Conservation (phyloP, 2,329 filamentous ascomycete species). For the Hymenoscyphus fructigenus region DNA sequence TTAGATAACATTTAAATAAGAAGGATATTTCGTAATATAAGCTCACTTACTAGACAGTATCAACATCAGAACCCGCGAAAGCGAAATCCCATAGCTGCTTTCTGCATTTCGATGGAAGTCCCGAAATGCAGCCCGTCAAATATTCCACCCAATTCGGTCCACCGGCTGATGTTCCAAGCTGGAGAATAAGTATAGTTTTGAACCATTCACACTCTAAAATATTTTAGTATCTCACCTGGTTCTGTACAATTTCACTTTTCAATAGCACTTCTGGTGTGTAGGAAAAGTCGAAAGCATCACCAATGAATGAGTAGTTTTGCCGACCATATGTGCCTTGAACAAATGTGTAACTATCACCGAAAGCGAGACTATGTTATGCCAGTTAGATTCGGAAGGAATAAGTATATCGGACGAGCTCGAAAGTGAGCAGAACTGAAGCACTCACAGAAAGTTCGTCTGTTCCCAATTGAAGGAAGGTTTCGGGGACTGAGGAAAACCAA, state of each 20-base stretch:
- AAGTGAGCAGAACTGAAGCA: no score
- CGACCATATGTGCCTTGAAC: conserved; percentile 53
- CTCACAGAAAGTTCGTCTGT: no score
- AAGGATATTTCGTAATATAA: not conserved
- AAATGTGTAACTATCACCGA: conserved; percentile 53
- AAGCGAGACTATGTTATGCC: conserved; percentile 40
- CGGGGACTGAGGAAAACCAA: no score
- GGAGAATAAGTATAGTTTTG: not conserved
- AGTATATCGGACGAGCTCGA: no score
- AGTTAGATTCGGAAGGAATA: no score
- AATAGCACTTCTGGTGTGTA: conserved; percentile 47
- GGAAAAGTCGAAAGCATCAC: conserved; percentile 47
- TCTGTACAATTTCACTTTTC: conserved; percentile 50
- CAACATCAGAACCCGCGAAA: conserved; percentile 53
- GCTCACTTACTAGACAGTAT: conserved; percentile 39
- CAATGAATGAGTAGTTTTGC: conserved; percentile 54
- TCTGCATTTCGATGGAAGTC: conserved; percentile 45
- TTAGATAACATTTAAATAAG: not conserved
- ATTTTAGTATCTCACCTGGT: conserved; percentile 35
- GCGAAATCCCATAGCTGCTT: conserved; percentile 56
- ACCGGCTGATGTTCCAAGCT: conserved; percentile 48
- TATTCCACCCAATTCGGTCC: conserved; percentile 56
- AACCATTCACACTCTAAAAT: not conserved
- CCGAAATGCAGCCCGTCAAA: conserved; percentile 51
- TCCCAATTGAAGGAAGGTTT: no score